Percentiles rank a stretch among this genome's conserved stretches.
These are phyloP conservation scores for Aspergillus versicolor DNA, from an alignment of 2,329 filamentous ascomycete genomes.

Conservation along the genomic window DNA sequence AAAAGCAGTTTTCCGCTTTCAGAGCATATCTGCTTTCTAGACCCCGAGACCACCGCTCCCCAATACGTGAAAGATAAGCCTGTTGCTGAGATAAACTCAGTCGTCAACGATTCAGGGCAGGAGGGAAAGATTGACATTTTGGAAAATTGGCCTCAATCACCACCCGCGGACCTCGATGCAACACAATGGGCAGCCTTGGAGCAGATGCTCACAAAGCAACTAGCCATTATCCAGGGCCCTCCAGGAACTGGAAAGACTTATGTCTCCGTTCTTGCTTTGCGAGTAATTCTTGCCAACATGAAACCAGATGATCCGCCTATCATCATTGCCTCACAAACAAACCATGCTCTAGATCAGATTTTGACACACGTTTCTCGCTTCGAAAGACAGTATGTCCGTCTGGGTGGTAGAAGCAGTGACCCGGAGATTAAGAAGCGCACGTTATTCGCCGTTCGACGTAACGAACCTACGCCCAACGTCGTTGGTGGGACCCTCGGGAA, in stretches of 20 bases:
- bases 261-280: slow-evolving; percentile 71
- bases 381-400: slow-evolving; percentile 61
- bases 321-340: slow-evolving; percentile 81
- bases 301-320: slow-evolving; percentile 62
- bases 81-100: slow-evolving; percentile 49
- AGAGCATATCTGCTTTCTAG: slow-evolving; percentile 43
- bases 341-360: slow-evolving; percentile 85
- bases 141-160: slow-evolving; percentile 51
- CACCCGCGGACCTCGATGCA: slow-evolving; percentile 57
- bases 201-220: slow-evolving; percentile 67
- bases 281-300: slow-evolving; percentile 63
- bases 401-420: slow-evolving; percentile 70
- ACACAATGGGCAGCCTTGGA: slow-evolving; percentile 70
- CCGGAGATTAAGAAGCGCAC: slow-evolving; percentile 64
- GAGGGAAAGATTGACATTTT: slow-evolving; percentile 55
- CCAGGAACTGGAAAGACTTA: slow-evolving; percentile 80
- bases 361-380: slow-evolving; percentile 63
- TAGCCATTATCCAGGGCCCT: slow-evolving; percentile 81
- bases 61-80: slow-evolving; percentile 54
- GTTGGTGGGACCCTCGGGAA: slow-evolving; percentile 41
- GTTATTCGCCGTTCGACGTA: slow-evolving; percentile 60
- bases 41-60: slow-evolving; percentile 48
- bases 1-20: slow-evolving; percentile 44
- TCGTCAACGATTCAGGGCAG: slow-evolving; percentile 37
- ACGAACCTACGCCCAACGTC: slow-evolving; percentile 31